Percentiles rank a stretch among this genome's conserved stretches.
phyloP scores from a whole-genome alignment of 352 stramenopile genomes.

The Phytophthora idaei region DNA sequence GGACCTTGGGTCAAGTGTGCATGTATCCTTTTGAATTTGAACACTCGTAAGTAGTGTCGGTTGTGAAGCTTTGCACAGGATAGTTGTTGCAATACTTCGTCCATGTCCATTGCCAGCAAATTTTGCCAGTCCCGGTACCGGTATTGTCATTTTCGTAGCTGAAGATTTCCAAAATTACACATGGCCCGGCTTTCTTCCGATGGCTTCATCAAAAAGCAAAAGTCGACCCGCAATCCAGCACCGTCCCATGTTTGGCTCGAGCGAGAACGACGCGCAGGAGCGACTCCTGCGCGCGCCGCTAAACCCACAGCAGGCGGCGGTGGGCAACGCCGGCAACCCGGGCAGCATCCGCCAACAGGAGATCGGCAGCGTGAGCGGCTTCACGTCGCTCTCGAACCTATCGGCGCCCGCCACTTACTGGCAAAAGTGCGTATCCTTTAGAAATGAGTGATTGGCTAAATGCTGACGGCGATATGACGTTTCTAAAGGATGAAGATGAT shows the following conservation, averaged over 20 bases:
- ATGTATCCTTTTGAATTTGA: slow-evolving; percentile 37
- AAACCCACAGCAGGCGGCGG: slow-evolving; percentile 37
- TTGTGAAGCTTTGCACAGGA: slow-evolving; percentile 5
- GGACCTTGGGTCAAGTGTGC: slow-evolving; percentile 11
- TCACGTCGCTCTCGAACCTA: slow-evolving; percentile 42
- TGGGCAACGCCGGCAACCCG: slow-evolving; percentile 24
- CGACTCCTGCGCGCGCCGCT: slow-evolving; percentile 40
- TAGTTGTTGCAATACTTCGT: no score
- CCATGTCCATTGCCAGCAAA: no score
- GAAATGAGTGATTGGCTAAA: slow-evolving; percentile 6
- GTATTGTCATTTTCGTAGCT: no score
- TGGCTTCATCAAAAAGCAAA: slow-evolving; percentile 9
- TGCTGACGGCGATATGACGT: slow-evolving; percentile 6
- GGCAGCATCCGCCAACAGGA: slow-evolving; percentile 34
- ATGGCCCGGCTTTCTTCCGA: neutral
- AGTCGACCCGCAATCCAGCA: neutral
- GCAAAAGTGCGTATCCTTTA: slow-evolving; percentile 41
- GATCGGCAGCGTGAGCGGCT: slow-evolving; percentile 30
- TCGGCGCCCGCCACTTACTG: slow-evolving; percentile 42
- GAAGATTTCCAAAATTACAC: neutral
- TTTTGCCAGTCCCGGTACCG: no score
- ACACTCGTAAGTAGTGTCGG: slow-evolving; percentile 16
- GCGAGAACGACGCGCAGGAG: slow-evolving; percentile 35
- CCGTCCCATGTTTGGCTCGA: slow-evolving; percentile 33
- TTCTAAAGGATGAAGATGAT: slow-evolving; percentile 62